Evolutionary conservation across 139 green algal species (phyloP).

Genomic region (Tetradesmus lagerheimii): DNA sequence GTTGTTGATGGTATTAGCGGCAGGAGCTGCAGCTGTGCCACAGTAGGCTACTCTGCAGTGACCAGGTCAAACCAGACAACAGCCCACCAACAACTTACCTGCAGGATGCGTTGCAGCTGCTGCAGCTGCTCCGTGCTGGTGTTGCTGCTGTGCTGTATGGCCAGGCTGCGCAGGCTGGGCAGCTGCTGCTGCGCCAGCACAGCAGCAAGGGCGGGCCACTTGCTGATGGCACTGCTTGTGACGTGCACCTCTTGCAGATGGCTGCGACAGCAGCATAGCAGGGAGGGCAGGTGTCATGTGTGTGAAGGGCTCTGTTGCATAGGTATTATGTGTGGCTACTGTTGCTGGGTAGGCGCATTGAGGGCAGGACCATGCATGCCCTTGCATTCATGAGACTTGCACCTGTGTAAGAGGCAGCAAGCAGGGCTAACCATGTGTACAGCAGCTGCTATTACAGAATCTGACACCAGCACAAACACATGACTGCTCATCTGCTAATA

Average conservation of each 20-base stretch:
- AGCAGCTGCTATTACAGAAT: not conserved
- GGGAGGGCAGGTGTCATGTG: too few species aligned
- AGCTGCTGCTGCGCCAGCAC: not conserved
- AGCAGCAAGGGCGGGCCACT: not conserved
- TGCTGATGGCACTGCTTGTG: not conserved
- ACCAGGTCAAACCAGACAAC: too few species aligned
- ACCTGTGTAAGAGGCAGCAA: too few species aligned
- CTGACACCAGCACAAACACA: not conserved
- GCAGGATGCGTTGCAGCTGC: constrained; percentile 27
- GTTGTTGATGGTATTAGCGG: too few species aligned
- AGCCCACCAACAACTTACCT: too few species aligned
- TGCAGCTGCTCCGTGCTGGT: not conserved
- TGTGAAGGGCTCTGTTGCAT: too few species aligned
- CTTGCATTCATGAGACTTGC: too few species aligned
- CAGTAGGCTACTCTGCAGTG: too few species aligned
- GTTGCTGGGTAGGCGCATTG: not conserved
- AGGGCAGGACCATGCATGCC: not conserved
- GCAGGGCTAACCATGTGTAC: too few species aligned
- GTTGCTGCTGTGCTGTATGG: constrained; percentile 43
- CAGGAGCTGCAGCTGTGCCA: too few species aligned
- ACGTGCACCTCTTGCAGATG: constrained; percentile 16
- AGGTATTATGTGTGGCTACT: too few species aligned
- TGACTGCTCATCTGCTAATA: too few species aligned
- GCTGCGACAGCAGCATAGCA: not conserved
- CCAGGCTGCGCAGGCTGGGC: not conserved